Base-by-base conservation (phyloP, 2,329 filamentous ascomycete species). In the Botrytis cinerea region DNA sequence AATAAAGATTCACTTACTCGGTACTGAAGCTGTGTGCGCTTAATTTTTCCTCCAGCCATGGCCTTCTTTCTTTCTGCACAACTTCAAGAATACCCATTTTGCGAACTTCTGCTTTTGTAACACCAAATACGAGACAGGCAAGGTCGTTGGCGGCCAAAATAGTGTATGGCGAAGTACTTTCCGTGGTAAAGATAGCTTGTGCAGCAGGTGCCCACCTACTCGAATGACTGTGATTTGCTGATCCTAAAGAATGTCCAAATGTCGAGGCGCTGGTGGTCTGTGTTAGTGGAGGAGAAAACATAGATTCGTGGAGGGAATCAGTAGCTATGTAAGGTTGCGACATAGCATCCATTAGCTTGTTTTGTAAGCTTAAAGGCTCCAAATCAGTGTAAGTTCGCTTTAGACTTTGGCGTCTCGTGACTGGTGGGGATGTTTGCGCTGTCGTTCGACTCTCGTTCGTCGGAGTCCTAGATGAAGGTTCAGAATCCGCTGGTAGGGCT, bases 141-240 rank as follows among this genome's bases (percentile, higher is more conserved):
- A 99, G 86, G 81, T 99, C 96, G 81, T 99, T 99, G 68, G 96
- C 96, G 4, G 96, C 93, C 71, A 98, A 88, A 74, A 99, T 98
- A 1, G 95, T 99, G 93, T 94, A 99, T 4, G 95, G 96, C 14
- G 93, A 89, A 76, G 92, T 90, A 22, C 93, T 88, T 82, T 97
- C 93, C n/a, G 96, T 99, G 12, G 95, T 97, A 81, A 99, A 99
- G 73, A 99, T 98, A 71, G 96, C 96, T 82, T 99, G 96, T 8
- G 95, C 93, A 60, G 94, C 93, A 12, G 94, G 94, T 22, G 93
- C 91, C 90, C 94, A 97, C 82, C 96, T 90, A 79, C 93, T 96
- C 73, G 93, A 92, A 82, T 98, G 95, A 14, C 92, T 92, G 82
- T 98, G 95, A n/a, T 93, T 87, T 16, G 87, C 85, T 25, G 91